These are phyloP conservation scores for Polytrichum commune DNA, from an alignment of 225 moss, liverwort and hornwort genomes.

Conservation along the genomic window DNA sequence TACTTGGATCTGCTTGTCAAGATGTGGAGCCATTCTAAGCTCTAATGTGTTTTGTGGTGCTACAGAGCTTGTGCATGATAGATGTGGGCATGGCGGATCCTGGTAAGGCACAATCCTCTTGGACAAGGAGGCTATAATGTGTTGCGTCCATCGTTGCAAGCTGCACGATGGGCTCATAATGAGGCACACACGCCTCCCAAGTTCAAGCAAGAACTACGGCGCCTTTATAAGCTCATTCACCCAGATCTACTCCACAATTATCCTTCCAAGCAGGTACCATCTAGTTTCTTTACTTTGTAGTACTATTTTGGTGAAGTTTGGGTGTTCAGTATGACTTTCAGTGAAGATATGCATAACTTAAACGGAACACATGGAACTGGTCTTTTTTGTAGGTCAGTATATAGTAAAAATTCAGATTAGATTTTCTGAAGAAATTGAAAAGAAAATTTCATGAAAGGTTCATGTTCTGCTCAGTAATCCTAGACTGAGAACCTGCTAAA, in stretches of 20 bases:
- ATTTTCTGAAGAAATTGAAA: too few species aligned
- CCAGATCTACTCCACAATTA: conserved; percentile 82
- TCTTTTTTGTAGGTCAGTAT: too few species aligned
- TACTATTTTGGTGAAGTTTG: too few species aligned
- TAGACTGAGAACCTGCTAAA: too few species aligned
- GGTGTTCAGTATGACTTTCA: background rate
- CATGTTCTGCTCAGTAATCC: too few species aligned
- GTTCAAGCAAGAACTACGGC: conserved; percentile 77
- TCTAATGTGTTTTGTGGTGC: too few species aligned
- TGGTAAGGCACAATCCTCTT: conserved; percentile 38
- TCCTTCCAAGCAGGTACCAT: conserved; percentile 66
- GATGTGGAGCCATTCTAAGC: too few species aligned
- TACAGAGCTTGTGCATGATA: conserved; percentile 6
- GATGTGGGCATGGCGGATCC: conserved; percentile 74
- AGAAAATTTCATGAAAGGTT: too few species aligned
- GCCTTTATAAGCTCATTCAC: conserved; percentile 90
- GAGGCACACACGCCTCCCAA: conserved; percentile 35
- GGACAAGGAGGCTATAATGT: conserved; percentile 25
- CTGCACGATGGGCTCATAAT: conserved; percentile 49
- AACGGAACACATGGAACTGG: too few species aligned
- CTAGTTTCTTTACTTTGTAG: background rate
- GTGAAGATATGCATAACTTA: background rate
- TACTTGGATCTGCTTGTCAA: too few species aligned
- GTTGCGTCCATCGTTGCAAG: conserved; percentile 21
- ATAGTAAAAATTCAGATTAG: too few species aligned